Percentiles rank a stretch among this genome's conserved stretches.
Evolutionary conservation across 2,329 filamentous ascomycete genomes (phyloP).

Genomic region (Beauveria pseudobassiana): DNA sequence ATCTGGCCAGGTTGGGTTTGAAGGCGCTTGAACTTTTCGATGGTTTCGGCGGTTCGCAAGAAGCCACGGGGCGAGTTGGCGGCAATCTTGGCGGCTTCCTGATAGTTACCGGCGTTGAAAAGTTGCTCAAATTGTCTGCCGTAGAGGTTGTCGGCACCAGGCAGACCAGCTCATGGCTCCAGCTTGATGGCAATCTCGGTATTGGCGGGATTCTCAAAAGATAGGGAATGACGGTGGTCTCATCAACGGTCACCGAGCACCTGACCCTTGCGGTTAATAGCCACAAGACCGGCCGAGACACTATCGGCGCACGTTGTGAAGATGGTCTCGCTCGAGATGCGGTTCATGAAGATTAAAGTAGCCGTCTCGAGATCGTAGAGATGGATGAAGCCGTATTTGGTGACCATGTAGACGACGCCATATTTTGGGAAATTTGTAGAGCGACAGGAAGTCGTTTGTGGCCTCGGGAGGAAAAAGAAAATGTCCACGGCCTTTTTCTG

Average conservation of each 20-base stretch:
- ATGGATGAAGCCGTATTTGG: conserved; percentile 98
- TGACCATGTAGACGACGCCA: conserved; percentile 93
- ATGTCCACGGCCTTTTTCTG: conserved; percentile 95
- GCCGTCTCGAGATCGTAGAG: conserved; percentile 96
- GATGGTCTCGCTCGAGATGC: conserved; percentile 98
- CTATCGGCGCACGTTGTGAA: conserved; percentile 86
- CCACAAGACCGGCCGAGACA: conserved; percentile 80
- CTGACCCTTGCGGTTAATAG: conserved; percentile 96
- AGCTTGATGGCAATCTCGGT: conserved; percentile 91
- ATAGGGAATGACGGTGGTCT: conserved; percentile 85
- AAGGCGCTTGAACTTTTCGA: conserved; percentile 88
- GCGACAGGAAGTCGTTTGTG: conserved; percentile 93
- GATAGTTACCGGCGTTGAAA: conserved; percentile 70
- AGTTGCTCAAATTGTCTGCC: conserved; percentile 88
- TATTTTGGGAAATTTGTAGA: conserved; percentile 95
- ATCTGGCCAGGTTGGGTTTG: conserved; percentile 77
- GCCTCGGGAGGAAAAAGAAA: conserved; percentile 98
- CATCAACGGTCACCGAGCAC: conserved; percentile 92
- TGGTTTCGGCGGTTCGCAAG: conserved; percentile 87
- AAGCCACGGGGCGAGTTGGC: conserved; percentile 96
- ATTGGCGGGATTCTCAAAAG: conserved; percentile 93
- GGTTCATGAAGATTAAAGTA: conserved; percentile 97
- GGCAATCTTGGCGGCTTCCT: conserved; percentile 88
- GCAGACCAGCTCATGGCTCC: conserved; percentile 85
- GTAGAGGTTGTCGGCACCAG: conserved; percentile 90